Evolutionary conservation across 2,329 filamentous ascomycete genomes (phyloP), one percentile per base, ranked within the genome.

Genomic region (Lachnellula suecica): DNA sequence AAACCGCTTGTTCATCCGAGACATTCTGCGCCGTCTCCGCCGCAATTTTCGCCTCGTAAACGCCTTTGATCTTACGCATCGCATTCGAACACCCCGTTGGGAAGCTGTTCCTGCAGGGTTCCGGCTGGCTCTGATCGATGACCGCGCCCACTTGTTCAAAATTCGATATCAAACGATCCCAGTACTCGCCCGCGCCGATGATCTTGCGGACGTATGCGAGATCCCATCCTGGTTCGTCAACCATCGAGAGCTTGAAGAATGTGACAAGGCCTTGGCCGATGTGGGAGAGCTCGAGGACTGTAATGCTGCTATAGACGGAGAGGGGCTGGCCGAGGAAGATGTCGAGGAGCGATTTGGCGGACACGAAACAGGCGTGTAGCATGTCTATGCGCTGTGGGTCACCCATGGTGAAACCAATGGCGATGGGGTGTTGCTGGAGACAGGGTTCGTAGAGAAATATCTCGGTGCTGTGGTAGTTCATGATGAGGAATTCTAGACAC

Each of bases 141-240:
- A 25, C 31, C 1, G 44, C 43, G 4, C 61, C 59, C 8, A 52
- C 56, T n/a, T 56, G 23, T 10, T 50, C 46, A 10, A 60, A 60
- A 5, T 53, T 57, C 4, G 31, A 20, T 2, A 49, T 51, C 19
- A 61, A 17, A 6, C 53, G 44, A 20, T 59, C 53, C 20, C 60
- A 56, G 38, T 59, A 60, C 6, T 52, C 58, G 4, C 63, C 47
- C 1, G 73, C 42, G 47, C 69, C 55, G 2, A 70, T 60, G 2
- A 57, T 67, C 43, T 68, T 66, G 27, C 68, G 68, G 40, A 73
- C 69, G 9, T 68, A 62, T 9, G 65, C 58, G 9, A 63, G 63
- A 52, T 74, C 71, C 71, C 72, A 74, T 2, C 64, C 68, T 8
- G 68, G 67, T 45, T 73, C 68, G 24, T 65, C 56, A 3, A 72